Conservation (phyloP, 306 rosid species). For the Alnus rubra region DNA sequence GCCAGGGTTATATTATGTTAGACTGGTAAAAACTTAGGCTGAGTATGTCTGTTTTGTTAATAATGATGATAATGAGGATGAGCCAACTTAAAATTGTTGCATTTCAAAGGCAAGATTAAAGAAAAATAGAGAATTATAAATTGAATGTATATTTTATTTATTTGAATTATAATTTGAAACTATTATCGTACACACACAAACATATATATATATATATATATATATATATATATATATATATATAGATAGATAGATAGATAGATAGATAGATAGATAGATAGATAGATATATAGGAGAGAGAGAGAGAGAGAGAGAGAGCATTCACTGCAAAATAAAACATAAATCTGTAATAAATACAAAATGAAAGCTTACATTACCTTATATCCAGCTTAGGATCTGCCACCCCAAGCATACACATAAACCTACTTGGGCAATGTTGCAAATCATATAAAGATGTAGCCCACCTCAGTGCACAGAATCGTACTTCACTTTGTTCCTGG, state of each 20-base stretch:
- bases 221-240: too few relatives aligned
- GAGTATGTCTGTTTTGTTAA: not conserved
- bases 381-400: constrained; percentile 85
- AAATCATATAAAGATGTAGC: constrained; percentile 77
- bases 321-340: not conserved
- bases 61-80: not conserved
- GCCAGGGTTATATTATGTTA: not conserved
- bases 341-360: not conserved
- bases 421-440: constrained; percentile 92
- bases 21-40: too few relatives aligned
- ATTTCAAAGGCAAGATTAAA: not conserved
- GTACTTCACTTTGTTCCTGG: constrained; percentile 91
- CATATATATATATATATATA: not conserved
- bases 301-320: not conserved
- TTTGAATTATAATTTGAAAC: not conserved
- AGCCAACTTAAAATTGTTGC: not conserved
- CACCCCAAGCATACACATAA: constrained; percentile 82
- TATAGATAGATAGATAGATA: not conserved
- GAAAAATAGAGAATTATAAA: not conserved
- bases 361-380: constrained; percentile 53
- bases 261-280: too few relatives aligned
- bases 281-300: too few relatives aligned
- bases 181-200: not conserved
- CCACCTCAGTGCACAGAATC: constrained; percentile 92
- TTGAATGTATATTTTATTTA: not conserved